Evolutionary conservation across 2,329 filamentous ascomycete genomes (phyloP), one percentile per base, ranked within the genome.

Genomic region (Beauveria caledonica): DNA sequence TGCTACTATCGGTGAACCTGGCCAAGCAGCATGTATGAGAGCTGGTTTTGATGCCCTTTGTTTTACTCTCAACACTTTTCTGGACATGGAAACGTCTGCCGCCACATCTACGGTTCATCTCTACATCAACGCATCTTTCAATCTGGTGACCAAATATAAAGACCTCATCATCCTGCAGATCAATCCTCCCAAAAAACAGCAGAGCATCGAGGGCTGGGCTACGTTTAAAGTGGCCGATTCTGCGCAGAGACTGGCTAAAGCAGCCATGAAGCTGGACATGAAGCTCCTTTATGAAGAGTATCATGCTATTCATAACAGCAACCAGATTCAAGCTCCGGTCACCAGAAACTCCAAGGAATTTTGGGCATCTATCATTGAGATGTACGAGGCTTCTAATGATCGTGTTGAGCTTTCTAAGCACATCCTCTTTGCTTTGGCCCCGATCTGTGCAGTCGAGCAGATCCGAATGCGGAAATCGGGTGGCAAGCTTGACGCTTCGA

Each of bases 321-420:
- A 80, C 48, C 77, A 81, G 48, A 80, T 91, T 21, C 87, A 88
- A 54, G 81, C 86, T 65, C 83, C 89, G 61, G 74, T 88, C 46
- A 84, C 84, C 64, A 85, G 87, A 19, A 83, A 90, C 60, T 93
- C 90, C 0, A 70, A 70, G 39, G 66, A 66, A 10, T 75, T 75
- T 39, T 76, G 74, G 74, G 67, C 73, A 57, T 69, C 68, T 5
- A 66, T 72, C 0, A 79, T 87, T 17, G 81, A 85, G 17, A 84
- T 96, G 46, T 97, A 92, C 88, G 88, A 90, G 64, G 81, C 85
- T 1, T 87, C 92, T 51, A 79, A 90, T 51, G 81, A 86, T 54
- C 83, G 89, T 65, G 74, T 88, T n/a, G 79, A 85, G 5, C 77
- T 97, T n/a, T 90, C 90, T 1, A 86, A 84, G 53, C 84, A 85